Conservation (phyloP, 176 grass and related monocot genomes). For the Raddia distichophylla region DNA sequence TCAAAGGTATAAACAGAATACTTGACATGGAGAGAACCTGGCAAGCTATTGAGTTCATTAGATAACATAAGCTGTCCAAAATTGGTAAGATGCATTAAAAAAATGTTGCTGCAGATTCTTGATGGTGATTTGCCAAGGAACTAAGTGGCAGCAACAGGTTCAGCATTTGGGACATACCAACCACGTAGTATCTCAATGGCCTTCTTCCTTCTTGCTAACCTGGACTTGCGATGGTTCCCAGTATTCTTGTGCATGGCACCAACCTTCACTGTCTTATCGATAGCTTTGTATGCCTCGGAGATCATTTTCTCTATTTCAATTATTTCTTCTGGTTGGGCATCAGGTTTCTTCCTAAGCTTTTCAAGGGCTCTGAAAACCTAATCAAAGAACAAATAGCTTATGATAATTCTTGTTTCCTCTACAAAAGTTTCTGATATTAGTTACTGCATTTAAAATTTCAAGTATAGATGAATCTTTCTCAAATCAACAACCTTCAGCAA, state of each 20-base stretch:
- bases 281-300: constrained; percentile 72
- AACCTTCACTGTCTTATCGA: constrained; percentile 85
- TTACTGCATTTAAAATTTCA: background rate
- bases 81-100: constrained; percentile 37
- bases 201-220: constrained; percentile 81
- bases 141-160: constrained; percentile 44
- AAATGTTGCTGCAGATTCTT: constrained; percentile 30
- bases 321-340: constrained; percentile 78
- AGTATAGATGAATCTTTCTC: background rate
- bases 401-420: background rate
- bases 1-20: constrained; percentile 33
- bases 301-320: constrained; percentile 80
- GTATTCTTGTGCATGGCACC: constrained; percentile 91
- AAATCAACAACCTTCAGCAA: background rate
- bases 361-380: constrained; percentile 79
- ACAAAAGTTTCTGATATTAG: background rate
- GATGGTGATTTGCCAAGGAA: constrained; percentile 33
- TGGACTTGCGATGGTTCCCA: constrained; percentile 80
- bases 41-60: constrained; percentile 14
- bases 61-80: constrained; percentile 38
- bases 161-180: constrained; percentile 73
- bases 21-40: constrained; percentile 24
- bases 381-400: constrained; percentile 27
- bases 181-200: constrained; percentile 79
- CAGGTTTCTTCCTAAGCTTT: constrained; percentile 79